These are phyloP conservation scores for Tilletia walkeri DNA, from an alignment of 1,284 basidiomycete genomes.

Conservation along the genomic window DNA sequence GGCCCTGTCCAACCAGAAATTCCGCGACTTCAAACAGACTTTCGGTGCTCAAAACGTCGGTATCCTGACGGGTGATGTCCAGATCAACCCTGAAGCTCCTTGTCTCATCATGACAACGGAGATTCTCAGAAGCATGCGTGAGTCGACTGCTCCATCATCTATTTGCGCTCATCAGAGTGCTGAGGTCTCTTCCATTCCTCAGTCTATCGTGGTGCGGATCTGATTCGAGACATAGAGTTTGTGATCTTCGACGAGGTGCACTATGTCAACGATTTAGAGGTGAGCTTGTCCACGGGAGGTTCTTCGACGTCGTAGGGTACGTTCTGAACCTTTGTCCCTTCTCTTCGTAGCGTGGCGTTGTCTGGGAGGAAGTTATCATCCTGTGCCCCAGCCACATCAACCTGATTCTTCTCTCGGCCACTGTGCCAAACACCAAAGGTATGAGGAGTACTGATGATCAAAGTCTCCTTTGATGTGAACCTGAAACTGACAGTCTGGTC, in stretches of 20 bases:
- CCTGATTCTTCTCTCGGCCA: constrained; percentile 81
- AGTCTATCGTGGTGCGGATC: constrained; percentile 72
- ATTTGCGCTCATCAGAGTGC: constrained; percentile 59
- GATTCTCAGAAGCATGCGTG: constrained; percentile 88
- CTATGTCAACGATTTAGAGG: constrained; percentile 99
- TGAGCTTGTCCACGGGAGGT: constrained; percentile 54
- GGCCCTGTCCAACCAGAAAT: constrained; percentile 97
- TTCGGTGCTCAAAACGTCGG: constrained; percentile 90
- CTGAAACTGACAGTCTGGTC: not conserved
- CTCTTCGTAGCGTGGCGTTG: constrained; percentile 79
- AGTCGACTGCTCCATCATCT: not conserved
- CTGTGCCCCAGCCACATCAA: constrained; percentile 52
- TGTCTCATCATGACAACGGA: constrained; percentile 91
- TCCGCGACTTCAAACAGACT: constrained; percentile 95
- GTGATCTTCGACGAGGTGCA: constrained; percentile 99
- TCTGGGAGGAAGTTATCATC: constrained; percentile 99
- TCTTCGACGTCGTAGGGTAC: not conserved
- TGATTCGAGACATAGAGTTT: constrained; percentile 98
- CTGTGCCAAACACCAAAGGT: constrained; percentile 87
- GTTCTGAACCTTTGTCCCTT: not conserved
- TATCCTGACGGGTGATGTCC: constrained; percentile 96
- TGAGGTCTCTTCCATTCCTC: not conserved
- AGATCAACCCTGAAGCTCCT: constrained; percentile 96
- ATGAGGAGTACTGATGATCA: not conserved
- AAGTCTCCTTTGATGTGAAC: not conserved